Base-by-base conservation (phyloP, 2,329 filamentous ascomycete genomes). In the Penicillium sp. region DNA sequence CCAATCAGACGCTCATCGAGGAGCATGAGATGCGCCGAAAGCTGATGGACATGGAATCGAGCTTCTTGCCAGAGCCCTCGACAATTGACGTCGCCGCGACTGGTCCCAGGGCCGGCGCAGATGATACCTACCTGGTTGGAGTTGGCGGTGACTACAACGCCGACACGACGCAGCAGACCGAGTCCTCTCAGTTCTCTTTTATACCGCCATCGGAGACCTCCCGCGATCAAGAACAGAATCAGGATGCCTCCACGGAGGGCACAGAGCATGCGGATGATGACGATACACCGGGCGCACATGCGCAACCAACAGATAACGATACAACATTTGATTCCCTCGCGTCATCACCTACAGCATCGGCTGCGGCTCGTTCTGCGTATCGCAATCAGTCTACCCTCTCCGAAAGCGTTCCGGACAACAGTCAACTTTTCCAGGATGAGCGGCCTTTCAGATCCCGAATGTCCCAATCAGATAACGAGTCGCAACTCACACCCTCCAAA, bases 21-120 rank as follows among this genome's bases (percentile, higher is more conserved):
- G 79, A 83, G 62, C 69, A 69, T 42, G 79, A 81, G 57, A 81
- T 83, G 77, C 74, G 75, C 54, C 71, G 74, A 47, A 77, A 77
- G 52, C 62, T 84, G 52, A 75, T 79, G 71, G 80, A 84, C 54
- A 73, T 82, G 45, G 80, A 83, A 60, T 83, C 80, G 3, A 83
- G 79, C 58, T 83, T 84, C 55, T 51, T 83, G 36, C 80, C 79
- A 0, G 79, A 82, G 37, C 69, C 72, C 1, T 76, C 76, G 2
- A 67, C 69, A 2, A 63, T 75, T 18, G 67, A 68, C 14, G 59
- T 71, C 27, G 60, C 60, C 32, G 46, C 58, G 45, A 47, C 49
- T 28, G 56, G 64, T 14, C 52, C 55, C 10, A 55, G 51, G 16
- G 45, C 55, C 13, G 68, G 69, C 34, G 61, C 58, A 9, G 72